Percentiles rank a stretch among this genome's conserved stretches.
phyloP scores from a whole-genome alignment of 192 early-diverging fungal species.

The Rhizoclosmatium globosum region DNA sequence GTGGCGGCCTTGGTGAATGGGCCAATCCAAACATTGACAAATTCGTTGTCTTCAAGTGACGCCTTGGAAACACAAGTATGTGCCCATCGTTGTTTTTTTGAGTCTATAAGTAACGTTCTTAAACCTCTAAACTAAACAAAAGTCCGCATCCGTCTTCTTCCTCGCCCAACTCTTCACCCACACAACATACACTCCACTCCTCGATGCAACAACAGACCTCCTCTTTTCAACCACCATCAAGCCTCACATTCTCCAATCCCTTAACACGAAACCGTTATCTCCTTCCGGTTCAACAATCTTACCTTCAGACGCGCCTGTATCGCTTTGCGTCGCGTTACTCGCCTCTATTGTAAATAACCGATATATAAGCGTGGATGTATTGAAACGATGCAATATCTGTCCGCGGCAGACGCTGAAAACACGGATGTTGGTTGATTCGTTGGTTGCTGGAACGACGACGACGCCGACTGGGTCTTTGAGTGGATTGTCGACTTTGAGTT shows the following conservation, averaged over 20 bases:
- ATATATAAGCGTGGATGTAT: not conserved
- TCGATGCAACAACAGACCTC: slow-evolving; percentile 1
- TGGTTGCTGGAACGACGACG: not conserved
- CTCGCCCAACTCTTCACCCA: slow-evolving; percentile 24
- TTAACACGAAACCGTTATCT: no score
- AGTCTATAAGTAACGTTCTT: no score
- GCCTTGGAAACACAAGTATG: no score
- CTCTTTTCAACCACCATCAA: not conserved
- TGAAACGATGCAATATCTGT: slow-evolving; percentile 20
- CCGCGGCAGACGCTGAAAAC: slow-evolving; percentile 1
- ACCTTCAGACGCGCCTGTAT: not conserved
- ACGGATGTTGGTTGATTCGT: slow-evolving; percentile 16
- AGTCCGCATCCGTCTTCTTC: slow-evolving; percentile 13
- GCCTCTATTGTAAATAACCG: not conserved
- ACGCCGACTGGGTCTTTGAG: no score
- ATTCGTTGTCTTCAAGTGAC: no score
- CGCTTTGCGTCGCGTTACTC: not conserved
- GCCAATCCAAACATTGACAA: no score
- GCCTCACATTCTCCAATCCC: not conserved
- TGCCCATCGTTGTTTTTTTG: no score
- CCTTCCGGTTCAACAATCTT: no score
- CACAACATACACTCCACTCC: slow-evolving; percentile 7
- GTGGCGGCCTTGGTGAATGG: not conserved
- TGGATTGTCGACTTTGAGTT: no score
- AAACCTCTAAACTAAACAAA: not conserved